Evolutionary conservation across 768 basidiomycete species (phyloP), one percentile per base, ranked within the genome.

Genomic region (Suillus sp.): DNA sequence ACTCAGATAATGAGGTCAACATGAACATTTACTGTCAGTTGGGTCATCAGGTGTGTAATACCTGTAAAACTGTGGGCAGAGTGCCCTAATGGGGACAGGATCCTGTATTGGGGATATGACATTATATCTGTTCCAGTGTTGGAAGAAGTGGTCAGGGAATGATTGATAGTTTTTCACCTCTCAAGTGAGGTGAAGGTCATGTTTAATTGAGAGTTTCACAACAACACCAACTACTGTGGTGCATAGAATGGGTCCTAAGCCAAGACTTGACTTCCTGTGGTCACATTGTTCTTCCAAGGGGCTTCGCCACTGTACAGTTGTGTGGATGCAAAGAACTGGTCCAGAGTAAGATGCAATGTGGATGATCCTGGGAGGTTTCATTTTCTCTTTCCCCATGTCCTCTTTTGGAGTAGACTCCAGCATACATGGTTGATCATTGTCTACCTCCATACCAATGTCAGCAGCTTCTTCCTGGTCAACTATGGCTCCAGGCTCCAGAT

Each of bases 1-100:
- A 56, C 78, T 79, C 6, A 76, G 66, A 63, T 69, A 68, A 22
- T 43, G 20, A 30, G 3, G 7, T 69, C 32, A 0, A 68, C 65
- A 2, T 22, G 11, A 22, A 11, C 13, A 1, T 3, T 3, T 27
- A 5, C 48, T 13, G 57, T 59, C 47, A 61, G 71, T 10, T 73
- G 74, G n/a, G 0, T 42, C 53, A 14, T 72, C 66, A 1, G 77
- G 78, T 0, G 66, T 68, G 66, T 88, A 89, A 72, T 84, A 86
- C 2, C 89, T 87, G 66, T 85, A 89, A 70, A 82, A 89, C 70
- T 87, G 86, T 0, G 88, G 87, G 4, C 85, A 83, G 50, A 88
- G 51, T 0, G 88, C 79, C 7, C 78, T 74, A 3, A 83, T 74
- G 4, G 84, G 83, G 0, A 81, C 78, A 0, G 84, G 81, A 64